These are phyloP conservation scores for Phytophthora tubulina DNA, from an alignment of 352 stramenopile genomes.

Conservation along the genomic window DNA sequence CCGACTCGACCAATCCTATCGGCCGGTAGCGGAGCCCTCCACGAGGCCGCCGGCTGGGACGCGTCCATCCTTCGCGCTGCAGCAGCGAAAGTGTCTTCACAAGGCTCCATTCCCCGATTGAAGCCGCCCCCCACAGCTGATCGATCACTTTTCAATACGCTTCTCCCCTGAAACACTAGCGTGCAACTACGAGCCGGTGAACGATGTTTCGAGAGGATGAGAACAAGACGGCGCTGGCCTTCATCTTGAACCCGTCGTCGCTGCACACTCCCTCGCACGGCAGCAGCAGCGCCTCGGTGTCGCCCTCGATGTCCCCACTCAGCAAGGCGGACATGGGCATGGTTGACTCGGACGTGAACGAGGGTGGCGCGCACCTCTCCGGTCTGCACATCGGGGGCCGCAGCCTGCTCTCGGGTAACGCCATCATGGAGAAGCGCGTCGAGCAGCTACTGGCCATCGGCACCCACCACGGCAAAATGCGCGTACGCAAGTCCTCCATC, in stretches of 20 bases:
- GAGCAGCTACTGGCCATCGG: conserved; percentile 60
- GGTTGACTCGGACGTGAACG: conserved; percentile 55
- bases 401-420: conserved; percentile 58
- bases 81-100: conserved; percentile 7
- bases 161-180: not conserved
- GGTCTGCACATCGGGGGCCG: conserved; percentile 58
- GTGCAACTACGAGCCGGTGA: not conserved
- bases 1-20: conserved; percentile 24
- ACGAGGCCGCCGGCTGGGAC: conserved; percentile 6
- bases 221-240: conserved; percentile 70
- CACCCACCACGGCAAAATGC: conserved; percentile 80
- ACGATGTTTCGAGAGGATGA: conserved; percentile 50
- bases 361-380: conserved; percentile 41
- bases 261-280: conserved; percentile 24
- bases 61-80: conserved; percentile 4
- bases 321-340: conserved; percentile 51
- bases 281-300: conserved; percentile 34
- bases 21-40: not conserved
- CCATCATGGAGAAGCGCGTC: conserved; percentile 67
- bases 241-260: conserved; percentile 76
- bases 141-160: conserved; percentile 13
- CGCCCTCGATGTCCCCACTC: conserved; percentile 57
- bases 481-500: conserved; percentile 67
- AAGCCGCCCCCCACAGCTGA: conserved; percentile 12
- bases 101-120: conserved; percentile 36